These are phyloP conservation scores for Wallemia hederae DNA, from an alignment of 1,284 basidiomycete genomes.

Conservation along the genomic window DNA sequence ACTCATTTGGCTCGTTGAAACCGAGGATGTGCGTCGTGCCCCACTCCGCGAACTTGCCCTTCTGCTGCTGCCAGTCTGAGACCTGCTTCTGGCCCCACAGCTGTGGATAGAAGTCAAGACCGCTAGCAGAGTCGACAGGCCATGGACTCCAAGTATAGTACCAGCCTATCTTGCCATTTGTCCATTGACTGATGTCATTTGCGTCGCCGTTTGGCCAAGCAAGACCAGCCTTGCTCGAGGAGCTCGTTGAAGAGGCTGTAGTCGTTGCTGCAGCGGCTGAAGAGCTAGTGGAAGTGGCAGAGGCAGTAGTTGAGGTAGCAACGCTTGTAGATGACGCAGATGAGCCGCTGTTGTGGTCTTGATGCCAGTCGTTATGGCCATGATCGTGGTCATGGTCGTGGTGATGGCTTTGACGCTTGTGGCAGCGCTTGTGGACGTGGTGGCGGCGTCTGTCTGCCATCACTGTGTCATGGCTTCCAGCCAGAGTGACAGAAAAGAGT, in stretches of 20 bases:
- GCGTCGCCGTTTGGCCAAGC: neutral
- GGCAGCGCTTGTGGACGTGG: neutral
- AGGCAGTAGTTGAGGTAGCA: too few species aligned
- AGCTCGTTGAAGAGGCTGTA: neutral
- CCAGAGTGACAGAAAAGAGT: neutral
- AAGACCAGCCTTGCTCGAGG: neutral
- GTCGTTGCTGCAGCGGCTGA: neutral
- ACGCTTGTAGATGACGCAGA: neutral
- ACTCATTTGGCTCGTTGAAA: neutral
- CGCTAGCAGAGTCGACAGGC: neutral
- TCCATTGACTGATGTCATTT: neutral
- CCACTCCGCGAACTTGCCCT: neutral
- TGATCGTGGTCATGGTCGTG: neutral
- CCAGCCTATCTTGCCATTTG: neutral
- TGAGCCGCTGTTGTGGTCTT: neutral
- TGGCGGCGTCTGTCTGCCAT: neutral
- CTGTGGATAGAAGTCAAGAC: neutral
- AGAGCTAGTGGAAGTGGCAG: neutral
- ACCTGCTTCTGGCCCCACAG: neutral
- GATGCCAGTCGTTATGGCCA: neutral
- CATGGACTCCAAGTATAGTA: neutral
- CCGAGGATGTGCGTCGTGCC: neutral
- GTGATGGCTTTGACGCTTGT: too few species aligned
- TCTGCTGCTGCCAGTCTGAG: neutral
- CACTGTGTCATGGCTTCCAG: neutral